Base-by-base conservation (phyloP, 768 basidiomycete genomes). In the Lanmaoa rubissima region DNA sequence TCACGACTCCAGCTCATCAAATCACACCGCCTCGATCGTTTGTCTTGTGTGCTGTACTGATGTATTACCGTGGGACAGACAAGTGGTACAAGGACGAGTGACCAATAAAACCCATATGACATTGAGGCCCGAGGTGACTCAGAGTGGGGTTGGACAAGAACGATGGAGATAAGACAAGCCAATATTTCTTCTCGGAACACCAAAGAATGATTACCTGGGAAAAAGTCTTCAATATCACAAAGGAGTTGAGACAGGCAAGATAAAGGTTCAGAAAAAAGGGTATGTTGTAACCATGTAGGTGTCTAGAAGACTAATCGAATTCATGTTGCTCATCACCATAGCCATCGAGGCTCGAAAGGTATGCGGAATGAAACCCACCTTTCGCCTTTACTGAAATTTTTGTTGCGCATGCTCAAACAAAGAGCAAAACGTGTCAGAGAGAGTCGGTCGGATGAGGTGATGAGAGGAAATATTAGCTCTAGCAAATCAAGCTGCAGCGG, bases 301-400 rank as follows among this genome's bases (percentile, higher is more conserved):
- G 87, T 92, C 92, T 92, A 87, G 73, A 92, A 92, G 91, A 95
- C 92, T 94, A 95, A 95, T 94, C 93, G 87, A 69, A 80, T 81
- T 74, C 81, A 74, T 73, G 73, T 75, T 82, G 80, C 80, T 84
- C 87, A 85, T 81, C 75, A 74, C 51, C 16, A 39, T 7, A 54
- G 58, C 60, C 55, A 35, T 21, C 10, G 39, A 2, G 45, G 53
- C 41, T 40, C 4, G 35, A 44, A 36, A 49, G 13, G 19, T 14
- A 32, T 34, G 26, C 3, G 10, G 16, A 55, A 49, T 32, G 17
- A 48, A 40, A 59, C 65, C 19, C 45, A 67, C 66, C 57, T 48
- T 48, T 52, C 40, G 16, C 19, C 6, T 31, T 54, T 50, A 7
- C n/a, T 13, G 12, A 17, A 36, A 13, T 19, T 19, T 24, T 12